phyloP scores from a whole-genome alignment of 306 rosid genomes.

The Macrotyloma uniflorum region DNA sequence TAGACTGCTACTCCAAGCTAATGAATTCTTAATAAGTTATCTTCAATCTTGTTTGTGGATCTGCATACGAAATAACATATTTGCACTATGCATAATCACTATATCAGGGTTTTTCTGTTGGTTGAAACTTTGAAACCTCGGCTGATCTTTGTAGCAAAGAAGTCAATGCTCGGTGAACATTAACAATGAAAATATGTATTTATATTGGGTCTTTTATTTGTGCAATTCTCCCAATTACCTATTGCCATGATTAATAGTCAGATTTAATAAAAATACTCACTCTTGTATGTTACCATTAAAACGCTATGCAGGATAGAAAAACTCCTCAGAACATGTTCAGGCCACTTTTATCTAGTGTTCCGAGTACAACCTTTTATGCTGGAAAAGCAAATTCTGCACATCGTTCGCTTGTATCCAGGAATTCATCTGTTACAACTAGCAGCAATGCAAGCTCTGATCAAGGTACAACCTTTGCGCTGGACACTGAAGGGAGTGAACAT shows the following conservation, averaged over 20 bases:
- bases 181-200: background rate
- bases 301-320: constrained; percentile 73
- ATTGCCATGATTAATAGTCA: background rate
- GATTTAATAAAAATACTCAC: constrained; percentile 6
- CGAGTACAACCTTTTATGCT: constrained; percentile 72
- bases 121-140: background rate
- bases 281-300: constrained; percentile 11
- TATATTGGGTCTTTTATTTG: background rate
- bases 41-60: background rate
- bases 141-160: background rate
- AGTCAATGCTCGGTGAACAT: background rate
- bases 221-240: background rate
- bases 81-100: background rate
- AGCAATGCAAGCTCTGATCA: constrained; percentile 84
- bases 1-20: constrained; percentile 5
- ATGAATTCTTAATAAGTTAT: background rate
- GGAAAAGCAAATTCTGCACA: constrained; percentile 69
- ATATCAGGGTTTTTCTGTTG: constrained; percentile 7
- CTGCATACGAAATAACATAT: background rate
- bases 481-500: constrained; percentile 68
- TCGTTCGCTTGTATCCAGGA: constrained; percentile 75
- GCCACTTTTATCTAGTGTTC: constrained; percentile 90
- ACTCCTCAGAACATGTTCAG: constrained; percentile 86
- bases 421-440: constrained; percentile 82
- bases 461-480: constrained; percentile 57